Base-by-base conservation (phyloP, 1,139 yeast genomes). In the Kazachstania sp. region DNA sequence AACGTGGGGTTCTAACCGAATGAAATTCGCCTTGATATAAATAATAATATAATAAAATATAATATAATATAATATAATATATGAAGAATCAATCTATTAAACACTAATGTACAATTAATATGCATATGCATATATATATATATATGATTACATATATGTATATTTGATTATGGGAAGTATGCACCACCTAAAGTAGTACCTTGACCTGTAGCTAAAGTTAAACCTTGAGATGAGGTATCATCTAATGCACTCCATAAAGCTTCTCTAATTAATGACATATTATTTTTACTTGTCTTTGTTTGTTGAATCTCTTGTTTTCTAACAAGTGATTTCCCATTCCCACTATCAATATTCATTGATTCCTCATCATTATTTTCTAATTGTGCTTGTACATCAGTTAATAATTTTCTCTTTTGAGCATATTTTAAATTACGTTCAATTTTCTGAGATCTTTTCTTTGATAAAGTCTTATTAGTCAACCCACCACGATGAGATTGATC, bases 141-240 rank as follows among this genome's bases (percentile, higher is more conserved):
- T 40, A 7, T 30, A n/a, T 18, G 37, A 3, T 5, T 29, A 31
- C 11, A 6, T 37, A 31, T 43, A 8, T 26, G 28, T 18, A 5
- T 12, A 6, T 2, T 30, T 30, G 3, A 34, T 34, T 47, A 61
- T 47, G 63, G 57, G 52, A 68, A 68, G 43, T 56, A 61, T 45
- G 83, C 86, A 36, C 82, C 81, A 36, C 97, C 97, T 51, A 88
- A 70, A 3, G 95, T 84, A 35, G 96, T 88, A 48, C 96, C 96
- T 57, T 80, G 79, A 30, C 84, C 84, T 35, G 39, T 43, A 6
- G 70, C 66, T 37, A 75, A 66, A 29, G 69, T 65, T 48, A 80
- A 70, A 11, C 74, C 74, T 40, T 71, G 71, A 26, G 72, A 55
- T 7, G 70, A 59, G 37, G 70, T 68, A 59, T 75, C 82, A 47